A percentile compares a stretch with the other conserved stretches of the same genome.
Conservation (phyloP, 2,329 filamentous ascomycete genomes). For the Coniochaeta sp. region DNA sequence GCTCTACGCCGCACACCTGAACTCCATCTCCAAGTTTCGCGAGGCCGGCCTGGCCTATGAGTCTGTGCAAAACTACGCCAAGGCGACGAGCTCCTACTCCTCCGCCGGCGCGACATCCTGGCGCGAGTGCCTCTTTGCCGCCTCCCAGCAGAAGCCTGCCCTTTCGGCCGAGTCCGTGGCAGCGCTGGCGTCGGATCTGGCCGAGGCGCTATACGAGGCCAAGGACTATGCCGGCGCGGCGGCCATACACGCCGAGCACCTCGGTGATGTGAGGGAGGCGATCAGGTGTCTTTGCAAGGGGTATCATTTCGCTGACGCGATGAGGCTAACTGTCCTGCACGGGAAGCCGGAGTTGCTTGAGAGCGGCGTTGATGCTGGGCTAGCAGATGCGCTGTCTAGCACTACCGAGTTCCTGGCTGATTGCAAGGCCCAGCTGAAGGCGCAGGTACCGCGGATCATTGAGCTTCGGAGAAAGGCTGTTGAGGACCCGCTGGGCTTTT, state of each 20-base stretch:
- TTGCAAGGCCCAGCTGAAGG: slow-evolving; percentile 75
- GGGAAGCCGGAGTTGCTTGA: slow-evolving; percentile 55
- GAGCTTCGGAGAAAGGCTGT: slow-evolving; percentile 77
- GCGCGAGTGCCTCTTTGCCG: slow-evolving; percentile 83
- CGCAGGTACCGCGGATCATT: slow-evolving; percentile 77
- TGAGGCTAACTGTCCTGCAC: slow-evolving; percentile 63
- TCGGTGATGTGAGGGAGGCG: slow-evolving; percentile 63
- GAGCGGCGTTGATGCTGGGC: slow-evolving; percentile 65
- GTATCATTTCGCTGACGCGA: slow-evolving; percentile 82
- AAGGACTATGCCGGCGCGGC: slow-evolving; percentile 81
- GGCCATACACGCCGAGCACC: slow-evolving; percentile 73
- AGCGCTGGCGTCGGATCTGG: slow-evolving; percentile 66
- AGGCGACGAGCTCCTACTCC: slow-evolving; percentile 78
- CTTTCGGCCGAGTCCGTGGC: slow-evolving; percentile 52
- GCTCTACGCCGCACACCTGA: slow-evolving; percentile 74
- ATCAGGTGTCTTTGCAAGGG: slow-evolving; percentile 78
- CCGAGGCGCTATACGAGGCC: slow-evolving; percentile 71
- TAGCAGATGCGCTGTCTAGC: slow-evolving; percentile 72
- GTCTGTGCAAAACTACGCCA: slow-evolving; percentile 65
- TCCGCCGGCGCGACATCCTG: slow-evolving; percentile 70
- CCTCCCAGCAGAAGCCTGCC: slow-evolving; percentile 57
- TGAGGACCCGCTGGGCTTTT: slow-evolving; percentile 82
- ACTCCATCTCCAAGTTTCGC: slow-evolving; percentile 66
- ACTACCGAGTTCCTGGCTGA: slow-evolving; percentile 91
- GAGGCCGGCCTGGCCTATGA: slow-evolving; percentile 91